phyloP scores from a whole-genome alignment of 2,329 filamentous ascomycete species.

The Apiospora pterosperma region DNA sequence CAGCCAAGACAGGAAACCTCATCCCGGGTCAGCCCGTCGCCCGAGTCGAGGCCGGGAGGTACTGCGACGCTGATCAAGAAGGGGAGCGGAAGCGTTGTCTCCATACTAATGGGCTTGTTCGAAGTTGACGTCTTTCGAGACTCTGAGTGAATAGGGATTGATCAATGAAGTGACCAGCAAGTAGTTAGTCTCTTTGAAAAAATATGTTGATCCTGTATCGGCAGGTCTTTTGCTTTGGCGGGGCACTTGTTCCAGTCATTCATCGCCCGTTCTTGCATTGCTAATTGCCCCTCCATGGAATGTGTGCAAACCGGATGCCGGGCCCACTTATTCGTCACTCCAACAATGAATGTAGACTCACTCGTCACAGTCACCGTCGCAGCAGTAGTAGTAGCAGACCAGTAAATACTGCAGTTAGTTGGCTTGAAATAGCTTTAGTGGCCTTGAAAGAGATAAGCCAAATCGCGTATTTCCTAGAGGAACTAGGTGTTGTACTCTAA shows the following conservation, averaged over 20 bases:
- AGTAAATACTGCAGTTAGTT: too few relatives aligned
- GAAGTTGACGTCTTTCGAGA: not conserved
- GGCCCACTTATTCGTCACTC: not conserved
- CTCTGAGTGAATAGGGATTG: not conserved
- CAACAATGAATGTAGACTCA: conserved; percentile 26
- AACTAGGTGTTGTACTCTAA: too few relatives aligned
- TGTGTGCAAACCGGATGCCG: not conserved
- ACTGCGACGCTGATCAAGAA: conserved; percentile 58
- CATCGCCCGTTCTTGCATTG: not conserved
- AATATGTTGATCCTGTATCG: conserved; percentile 1
- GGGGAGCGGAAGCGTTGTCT: conserved; percentile 61
- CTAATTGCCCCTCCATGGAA: conserved; percentile 4
- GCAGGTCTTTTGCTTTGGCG: not conserved
- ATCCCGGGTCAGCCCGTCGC: conserved; percentile 51
- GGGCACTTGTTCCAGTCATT: not conserved
- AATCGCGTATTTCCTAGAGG: too few relatives aligned
- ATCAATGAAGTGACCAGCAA: not conserved
- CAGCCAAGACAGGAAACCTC: conserved; percentile 58
- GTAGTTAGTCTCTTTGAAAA: not conserved
- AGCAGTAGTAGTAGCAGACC: not conserved
- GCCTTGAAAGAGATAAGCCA: too few relatives aligned
- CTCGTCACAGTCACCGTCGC: not conserved
- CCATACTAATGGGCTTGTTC: conserved; percentile 41
- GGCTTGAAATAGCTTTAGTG: too few relatives aligned
- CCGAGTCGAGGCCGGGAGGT: conserved; percentile 43